phyloP scores from a whole-genome alignment of 805 yeast species.

The Sugiyamaella smithiae region DNA sequence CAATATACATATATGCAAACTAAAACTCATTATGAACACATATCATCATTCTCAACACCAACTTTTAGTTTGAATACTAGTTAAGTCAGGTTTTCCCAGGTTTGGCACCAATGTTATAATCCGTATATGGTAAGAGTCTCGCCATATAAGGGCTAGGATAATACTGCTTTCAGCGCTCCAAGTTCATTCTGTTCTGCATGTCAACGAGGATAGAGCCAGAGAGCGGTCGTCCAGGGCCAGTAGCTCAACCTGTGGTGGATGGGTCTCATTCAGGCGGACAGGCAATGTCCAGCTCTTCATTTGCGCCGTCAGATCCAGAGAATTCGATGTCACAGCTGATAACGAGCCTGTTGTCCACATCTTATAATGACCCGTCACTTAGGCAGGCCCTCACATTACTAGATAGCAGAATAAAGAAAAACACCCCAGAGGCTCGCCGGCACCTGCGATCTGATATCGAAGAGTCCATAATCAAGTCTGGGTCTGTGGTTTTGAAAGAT shows the following conservation, averaged over 20 bases:
- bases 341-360: slow-evolving; percentile 31
- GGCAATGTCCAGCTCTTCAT: background rate
- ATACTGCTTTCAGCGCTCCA: no score
- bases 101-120: no score
- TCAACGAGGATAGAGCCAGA: background rate
- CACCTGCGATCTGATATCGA: slow-evolving; percentile 34
- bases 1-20: no score
- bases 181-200: background rate
- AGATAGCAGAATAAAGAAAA: slow-evolving; percentile 30
- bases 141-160: background rate
- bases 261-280: no score
- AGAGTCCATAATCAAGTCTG: slow-evolving; percentile 33
- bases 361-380: slow-evolving; percentile 33
- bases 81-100: no score
- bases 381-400: slow-evolving; percentile 33
- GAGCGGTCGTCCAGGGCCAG: no score
- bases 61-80: no score
- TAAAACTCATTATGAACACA: no score
- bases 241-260: no score
- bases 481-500: slow-evolving; percentile 33
- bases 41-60: no score
- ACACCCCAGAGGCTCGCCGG: slow-evolving; percentile 34
- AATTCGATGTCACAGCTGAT: slow-evolving; percentile 24
- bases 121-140: no score
- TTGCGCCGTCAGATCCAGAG: slow-evolving; percentile 1